These are phyloP conservation scores for Suillus hirtellus DNA, from an alignment of 768 basidiomycete genomes.

Conservation along the genomic window DNA sequence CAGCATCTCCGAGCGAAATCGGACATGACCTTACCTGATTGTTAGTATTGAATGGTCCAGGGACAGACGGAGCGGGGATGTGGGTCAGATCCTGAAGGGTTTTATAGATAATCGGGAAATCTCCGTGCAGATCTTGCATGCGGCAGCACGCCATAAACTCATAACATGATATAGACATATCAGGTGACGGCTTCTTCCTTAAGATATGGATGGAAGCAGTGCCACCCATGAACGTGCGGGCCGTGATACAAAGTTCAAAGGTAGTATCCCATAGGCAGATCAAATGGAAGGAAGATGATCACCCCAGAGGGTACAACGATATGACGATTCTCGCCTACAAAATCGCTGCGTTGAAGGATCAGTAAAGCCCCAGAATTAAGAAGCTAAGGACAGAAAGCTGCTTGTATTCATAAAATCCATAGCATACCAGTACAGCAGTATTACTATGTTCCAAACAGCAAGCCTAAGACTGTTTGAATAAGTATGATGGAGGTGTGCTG, in stretches of 20 bases:
- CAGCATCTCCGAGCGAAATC: neutral
- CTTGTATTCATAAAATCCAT: neutral
- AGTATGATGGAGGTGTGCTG: neutral
- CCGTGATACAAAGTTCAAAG: neutral
- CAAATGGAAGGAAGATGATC: neutral
- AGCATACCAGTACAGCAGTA: neutral
- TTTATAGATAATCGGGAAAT: conserved; percentile 2
- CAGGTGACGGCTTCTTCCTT: neutral
- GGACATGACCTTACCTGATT: neutral
- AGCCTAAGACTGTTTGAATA: neutral
- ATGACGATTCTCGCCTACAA: neutral
- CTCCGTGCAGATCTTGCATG: conserved; percentile 3
- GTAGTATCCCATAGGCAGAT: neutral
- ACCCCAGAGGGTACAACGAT: neutral
- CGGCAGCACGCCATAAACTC: neutral
- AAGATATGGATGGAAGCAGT: neutral
- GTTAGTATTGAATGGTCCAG: neutral
- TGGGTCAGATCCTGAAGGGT: neutral
- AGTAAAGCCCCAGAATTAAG: neutral
- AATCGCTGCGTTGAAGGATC: neutral
- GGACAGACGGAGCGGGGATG: neutral
- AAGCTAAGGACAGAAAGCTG: neutral
- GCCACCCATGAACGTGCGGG: neutral
- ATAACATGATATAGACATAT: neutral
- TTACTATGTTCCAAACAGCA: neutral